These are phyloP conservation scores for Xylaria bambusicola DNA, from an alignment of 495 filamentous ascomycete species.

Conservation along the genomic window DNA sequence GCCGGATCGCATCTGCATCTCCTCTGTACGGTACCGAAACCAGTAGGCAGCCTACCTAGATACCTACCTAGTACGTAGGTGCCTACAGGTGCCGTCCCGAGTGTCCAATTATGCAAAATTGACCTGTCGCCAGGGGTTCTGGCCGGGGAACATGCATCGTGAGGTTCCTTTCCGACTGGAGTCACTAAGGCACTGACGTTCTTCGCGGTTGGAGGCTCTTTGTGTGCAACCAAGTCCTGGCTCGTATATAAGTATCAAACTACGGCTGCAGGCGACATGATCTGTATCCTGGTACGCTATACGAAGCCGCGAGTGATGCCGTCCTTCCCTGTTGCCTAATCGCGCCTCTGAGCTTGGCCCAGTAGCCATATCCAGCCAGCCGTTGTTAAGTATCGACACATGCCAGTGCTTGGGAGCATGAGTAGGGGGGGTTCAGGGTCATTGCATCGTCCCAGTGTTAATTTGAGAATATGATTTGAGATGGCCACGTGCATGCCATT, in stretches of 20 bases:
- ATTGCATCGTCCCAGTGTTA: not conserved
- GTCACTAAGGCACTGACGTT: no score
- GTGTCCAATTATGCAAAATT: no score
- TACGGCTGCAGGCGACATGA: no score
- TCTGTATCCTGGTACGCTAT: not conserved
- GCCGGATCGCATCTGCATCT: conserved; percentile 10
- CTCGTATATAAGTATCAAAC: not conserved
- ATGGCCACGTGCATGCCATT: not conserved
- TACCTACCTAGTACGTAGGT: not conserved
- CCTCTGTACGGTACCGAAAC: not conserved
- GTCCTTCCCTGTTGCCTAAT: not conserved
- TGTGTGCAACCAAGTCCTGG: no score
- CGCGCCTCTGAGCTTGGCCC: not conserved
- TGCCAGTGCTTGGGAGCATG: not conserved
- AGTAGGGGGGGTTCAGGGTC: not conserved
- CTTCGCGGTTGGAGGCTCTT: not conserved
- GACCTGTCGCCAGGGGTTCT: not conserved
- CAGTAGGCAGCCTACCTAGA: not conserved
- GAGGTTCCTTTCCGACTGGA: no score
- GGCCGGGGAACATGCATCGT: not conserved
- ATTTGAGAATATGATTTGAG: not conserved
- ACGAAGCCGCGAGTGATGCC: not conserved
- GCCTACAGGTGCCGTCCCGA: no score
- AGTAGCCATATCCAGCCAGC: not conserved
- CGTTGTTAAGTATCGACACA: not conserved